Conservation (phyloP, 2,329 filamentous ascomycete species). For the Exophiala sp. region DNA sequence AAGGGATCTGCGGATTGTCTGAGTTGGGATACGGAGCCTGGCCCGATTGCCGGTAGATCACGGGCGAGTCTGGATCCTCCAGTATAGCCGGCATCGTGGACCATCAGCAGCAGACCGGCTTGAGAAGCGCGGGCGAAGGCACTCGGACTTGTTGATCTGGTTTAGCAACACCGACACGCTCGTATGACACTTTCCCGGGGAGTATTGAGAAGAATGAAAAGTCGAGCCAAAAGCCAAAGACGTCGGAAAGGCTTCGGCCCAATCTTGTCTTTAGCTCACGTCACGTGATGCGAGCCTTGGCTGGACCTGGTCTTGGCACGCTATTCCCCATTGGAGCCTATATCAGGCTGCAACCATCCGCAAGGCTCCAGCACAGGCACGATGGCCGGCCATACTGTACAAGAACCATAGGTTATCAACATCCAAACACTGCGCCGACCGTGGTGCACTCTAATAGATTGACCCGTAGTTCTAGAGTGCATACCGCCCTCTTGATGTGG, state of each 20-base stretch:
- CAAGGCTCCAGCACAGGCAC: too few species aligned
- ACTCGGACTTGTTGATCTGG: background rate
- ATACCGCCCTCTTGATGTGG: too few species aligned
- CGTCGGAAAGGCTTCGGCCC: background rate
- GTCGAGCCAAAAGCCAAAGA: background rate
- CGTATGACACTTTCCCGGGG: background rate
- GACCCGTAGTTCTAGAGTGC: too few species aligned
- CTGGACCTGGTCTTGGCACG: slow-evolving; percentile 5
- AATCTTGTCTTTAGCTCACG: slow-evolving; percentile 6
- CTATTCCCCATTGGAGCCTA: slow-evolving; percentile 1
- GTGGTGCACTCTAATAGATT: too few species aligned
- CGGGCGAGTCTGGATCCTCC: slow-evolving; percentile 66
- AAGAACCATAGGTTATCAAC: too few species aligned
- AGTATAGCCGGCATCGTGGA: slow-evolving; percentile 66
- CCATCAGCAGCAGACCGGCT: slow-evolving; percentile 12
- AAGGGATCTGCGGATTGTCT: slow-evolving; percentile 57
- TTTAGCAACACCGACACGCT: slow-evolving; percentile 3
- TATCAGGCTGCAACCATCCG: too few species aligned
- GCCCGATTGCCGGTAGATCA: slow-evolving; percentile 65
- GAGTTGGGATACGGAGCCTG: slow-evolving; percentile 59
- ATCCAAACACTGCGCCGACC: too few species aligned
- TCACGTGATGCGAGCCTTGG: slow-evolving; percentile 7
- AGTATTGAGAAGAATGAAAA: slow-evolving; percentile 9
- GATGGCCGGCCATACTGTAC: too few species aligned
- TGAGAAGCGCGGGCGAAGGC: background rate